A percentile compares a stretch with the other conserved stretches of the same genome.
Evolutionary conservation across 139 green algal genomes (phyloP).

Genomic region (Picochlorum sp.): DNA sequence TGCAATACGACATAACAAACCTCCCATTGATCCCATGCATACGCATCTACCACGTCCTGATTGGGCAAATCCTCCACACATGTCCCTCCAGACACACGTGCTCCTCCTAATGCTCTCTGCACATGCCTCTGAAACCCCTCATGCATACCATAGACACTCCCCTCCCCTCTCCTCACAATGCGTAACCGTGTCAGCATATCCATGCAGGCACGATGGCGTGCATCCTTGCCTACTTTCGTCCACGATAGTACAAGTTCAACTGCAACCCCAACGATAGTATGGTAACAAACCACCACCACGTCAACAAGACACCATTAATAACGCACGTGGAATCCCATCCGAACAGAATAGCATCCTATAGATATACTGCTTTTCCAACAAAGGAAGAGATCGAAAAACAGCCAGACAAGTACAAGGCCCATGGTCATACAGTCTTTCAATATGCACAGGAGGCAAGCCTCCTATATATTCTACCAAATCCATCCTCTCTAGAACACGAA

Average conservation of each 20-base stretch:
- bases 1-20: not conserved
- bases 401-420: conserved; percentile 58
- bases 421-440: conserved; percentile 40
- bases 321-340: no score
- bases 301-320: not conserved
- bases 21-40: conserved; percentile 55
- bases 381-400: conserved; percentile 59
- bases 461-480: conserved; percentile 46
- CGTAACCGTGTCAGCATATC: not conserved
- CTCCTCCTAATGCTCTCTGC: conserved; percentile 22
- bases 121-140: conserved; percentile 38
- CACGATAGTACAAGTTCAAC: not conserved
- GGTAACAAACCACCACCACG: not conserved
- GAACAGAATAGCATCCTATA: conserved; percentile 47
- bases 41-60: conserved; percentile 14
- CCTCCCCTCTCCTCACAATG: not conserved
- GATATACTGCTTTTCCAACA: conserved; percentile 58
- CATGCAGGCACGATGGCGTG: not conserved
- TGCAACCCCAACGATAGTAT: not conserved
- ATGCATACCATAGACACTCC: conserved; percentile 17
- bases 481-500: conserved; percentile 12
- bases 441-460: conserved; percentile 23
- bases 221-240: not conserved
- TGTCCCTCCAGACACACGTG: not conserved
- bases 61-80: not conserved